These are phyloP conservation scores for Oxytropis ochrocephala DNA, from an alignment of 306 rosid species.

Conservation along the genomic window DNA sequence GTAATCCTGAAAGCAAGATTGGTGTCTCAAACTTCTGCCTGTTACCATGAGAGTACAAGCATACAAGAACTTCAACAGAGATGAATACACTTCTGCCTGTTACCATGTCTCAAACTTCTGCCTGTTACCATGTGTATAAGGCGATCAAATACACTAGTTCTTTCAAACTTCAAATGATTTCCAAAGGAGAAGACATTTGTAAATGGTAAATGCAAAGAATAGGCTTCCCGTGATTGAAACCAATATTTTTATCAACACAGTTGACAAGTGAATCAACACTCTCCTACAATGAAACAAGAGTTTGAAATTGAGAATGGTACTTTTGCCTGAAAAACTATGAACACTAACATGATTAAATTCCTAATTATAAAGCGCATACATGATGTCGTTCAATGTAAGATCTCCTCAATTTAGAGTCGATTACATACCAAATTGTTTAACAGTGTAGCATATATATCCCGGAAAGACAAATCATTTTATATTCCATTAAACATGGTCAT, in stretches of 20 bases:
- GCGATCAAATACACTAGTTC: conserved; percentile 96
- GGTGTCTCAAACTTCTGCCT: too few relatives aligned
- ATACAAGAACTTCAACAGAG: too few relatives aligned
- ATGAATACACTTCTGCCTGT: too few relatives aligned
- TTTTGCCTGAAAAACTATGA: not conserved
- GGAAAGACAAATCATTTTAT: conserved; percentile 23
- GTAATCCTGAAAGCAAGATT: too few relatives aligned
- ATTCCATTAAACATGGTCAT: conserved; percentile 6
- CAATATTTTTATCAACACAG: conserved; percentile 77
- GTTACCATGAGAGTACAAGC: too few relatives aligned
- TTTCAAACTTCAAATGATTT: conserved; percentile 98
- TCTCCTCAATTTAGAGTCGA: conserved; percentile 84
- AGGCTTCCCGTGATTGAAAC: conserved; percentile 90
- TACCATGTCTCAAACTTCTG: too few relatives aligned
- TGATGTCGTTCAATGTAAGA: conserved; percentile 81
- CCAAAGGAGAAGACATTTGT: conserved; percentile 97
- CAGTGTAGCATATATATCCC: conserved; percentile 69
- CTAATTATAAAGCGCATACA: conserved; percentile 43
- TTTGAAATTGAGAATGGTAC: conserved; percentile 12
- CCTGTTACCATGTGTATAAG: conserved; percentile 98
- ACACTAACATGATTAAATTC: conserved; percentile 12
- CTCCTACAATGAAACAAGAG: conserved; percentile 49
- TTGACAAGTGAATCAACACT: conserved; percentile 84
- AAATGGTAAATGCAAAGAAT: conserved; percentile 93
- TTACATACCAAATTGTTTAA: conserved; percentile 64